Percentiles rank a stretch among this genome's conserved stretches.
Conservation (phyloP, 495 filamentous ascomycete species). For the Coniosporium apollinis region DNA sequence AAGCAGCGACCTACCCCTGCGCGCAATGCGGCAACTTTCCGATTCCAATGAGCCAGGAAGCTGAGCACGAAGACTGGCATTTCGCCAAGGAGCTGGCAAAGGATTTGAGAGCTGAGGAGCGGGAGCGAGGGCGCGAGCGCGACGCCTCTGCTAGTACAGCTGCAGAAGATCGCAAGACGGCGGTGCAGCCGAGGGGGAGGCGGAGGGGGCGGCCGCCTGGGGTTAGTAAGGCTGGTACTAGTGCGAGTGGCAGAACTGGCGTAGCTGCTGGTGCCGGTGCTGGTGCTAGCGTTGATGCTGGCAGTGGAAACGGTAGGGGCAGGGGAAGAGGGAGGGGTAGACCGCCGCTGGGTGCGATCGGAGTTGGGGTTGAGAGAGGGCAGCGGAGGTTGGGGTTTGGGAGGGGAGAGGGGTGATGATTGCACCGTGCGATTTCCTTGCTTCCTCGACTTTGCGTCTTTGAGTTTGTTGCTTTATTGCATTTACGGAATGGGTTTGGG, state of each 20-base stretch:
- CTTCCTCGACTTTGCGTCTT: no score
- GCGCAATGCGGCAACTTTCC: slow-evolving; percentile 47
- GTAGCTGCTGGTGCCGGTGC: no score
- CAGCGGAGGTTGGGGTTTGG: slow-evolving; percentile 24
- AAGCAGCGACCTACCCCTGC: no score
- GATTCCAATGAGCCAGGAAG: slow-evolving; percentile 38
- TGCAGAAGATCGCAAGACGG: slow-evolving; percentile 1
- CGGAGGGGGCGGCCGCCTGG: slow-evolving; percentile 11
- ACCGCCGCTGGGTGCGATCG: background rate
- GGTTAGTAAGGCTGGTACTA: no score
- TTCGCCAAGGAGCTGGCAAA: slow-evolving; percentile 74
- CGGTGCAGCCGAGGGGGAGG: slow-evolving; percentile 1
- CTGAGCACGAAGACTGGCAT: slow-evolving; percentile 89
- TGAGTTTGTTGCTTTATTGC: no score
- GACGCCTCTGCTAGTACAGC: slow-evolving; percentile 4
- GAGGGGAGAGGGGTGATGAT: slow-evolving; percentile 1
- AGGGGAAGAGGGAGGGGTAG: slow-evolving; percentile 2
- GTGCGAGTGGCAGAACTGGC: no score
- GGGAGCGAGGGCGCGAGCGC: slow-evolving; percentile 1
- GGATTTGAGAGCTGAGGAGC: no score
- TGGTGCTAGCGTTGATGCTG: no score
- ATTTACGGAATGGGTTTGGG: no score
- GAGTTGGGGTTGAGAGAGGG: slow-evolving; percentile 17
- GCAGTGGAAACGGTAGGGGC: no score
- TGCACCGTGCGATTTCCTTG: no score